Evolutionary conservation across 129 eudicot species (phyloP).

Genomic region (Mikania micrantha): DNA sequence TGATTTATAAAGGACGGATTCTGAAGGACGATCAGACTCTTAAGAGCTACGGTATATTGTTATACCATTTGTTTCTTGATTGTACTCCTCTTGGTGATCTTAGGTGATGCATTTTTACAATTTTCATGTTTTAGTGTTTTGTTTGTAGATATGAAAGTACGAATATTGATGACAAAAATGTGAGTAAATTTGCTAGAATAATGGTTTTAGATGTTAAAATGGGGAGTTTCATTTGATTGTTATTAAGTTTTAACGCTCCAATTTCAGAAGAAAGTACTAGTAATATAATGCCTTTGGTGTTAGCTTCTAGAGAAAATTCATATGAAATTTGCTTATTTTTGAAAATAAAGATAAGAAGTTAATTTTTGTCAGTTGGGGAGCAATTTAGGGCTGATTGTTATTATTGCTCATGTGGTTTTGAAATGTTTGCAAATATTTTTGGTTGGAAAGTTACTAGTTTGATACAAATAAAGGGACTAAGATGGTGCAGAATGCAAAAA

Average conservation of each 20-base stretch:
- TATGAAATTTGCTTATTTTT: neutral
- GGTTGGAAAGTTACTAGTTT: neutral
- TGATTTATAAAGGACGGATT: slow-evolving; percentile 67
- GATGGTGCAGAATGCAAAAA: neutral
- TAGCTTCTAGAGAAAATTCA: neutral
- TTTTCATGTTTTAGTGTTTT: neutral
- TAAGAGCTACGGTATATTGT: slow-evolving; percentile 48
- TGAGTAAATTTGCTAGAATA: neutral
- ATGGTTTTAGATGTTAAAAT: neutral
- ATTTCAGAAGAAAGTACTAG: neutral
- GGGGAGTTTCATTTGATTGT: neutral
- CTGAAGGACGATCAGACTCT: slow-evolving; percentile 63
- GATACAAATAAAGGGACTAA: neutral
- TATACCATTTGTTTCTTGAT: neutral
- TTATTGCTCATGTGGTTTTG: neutral
- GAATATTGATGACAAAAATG: neutral
- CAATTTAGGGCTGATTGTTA: neutral
- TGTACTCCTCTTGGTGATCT: neutral
- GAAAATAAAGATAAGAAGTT: neutral
- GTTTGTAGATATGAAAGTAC: neutral
- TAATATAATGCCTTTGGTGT: slow-evolving; percentile 3
- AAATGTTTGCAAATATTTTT: neutral
- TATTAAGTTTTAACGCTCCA: neutral
- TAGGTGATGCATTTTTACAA: neutral
- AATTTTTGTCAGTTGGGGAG: neutral